Evolutionary conservation across 2,329 filamentous ascomycete species (phyloP).

Genomic region (Aureobasidium melanogenum): DNA sequence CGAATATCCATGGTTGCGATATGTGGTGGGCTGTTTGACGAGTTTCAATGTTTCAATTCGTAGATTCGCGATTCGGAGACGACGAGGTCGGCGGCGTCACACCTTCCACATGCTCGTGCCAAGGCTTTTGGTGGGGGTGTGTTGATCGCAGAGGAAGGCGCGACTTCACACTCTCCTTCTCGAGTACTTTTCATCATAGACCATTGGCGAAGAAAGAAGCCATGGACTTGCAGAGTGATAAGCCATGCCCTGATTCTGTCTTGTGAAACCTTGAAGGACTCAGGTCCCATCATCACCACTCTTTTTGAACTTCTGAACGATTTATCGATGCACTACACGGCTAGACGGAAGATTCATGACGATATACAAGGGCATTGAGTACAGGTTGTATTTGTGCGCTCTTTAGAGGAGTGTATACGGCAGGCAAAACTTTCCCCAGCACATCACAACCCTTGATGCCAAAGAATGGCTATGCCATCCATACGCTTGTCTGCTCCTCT

Average conservation of each 20-base stretch:
- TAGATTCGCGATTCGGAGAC: background rate
- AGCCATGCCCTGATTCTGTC: background rate
- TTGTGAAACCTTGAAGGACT: background rate
- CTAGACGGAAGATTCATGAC: too few relatives aligned
- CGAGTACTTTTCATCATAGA: background rate
- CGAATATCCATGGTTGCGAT: slow-evolving; percentile 72
- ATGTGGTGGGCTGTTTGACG: background rate
- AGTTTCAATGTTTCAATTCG: background rate
- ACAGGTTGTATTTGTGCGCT: too few relatives aligned
- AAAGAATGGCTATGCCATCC: too few relatives aligned
- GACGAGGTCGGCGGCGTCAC: background rate
- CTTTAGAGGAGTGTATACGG: too few relatives aligned
- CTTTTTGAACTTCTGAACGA: too few relatives aligned
- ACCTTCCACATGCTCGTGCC: background rate
- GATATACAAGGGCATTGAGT: too few relatives aligned
- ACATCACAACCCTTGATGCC: too few relatives aligned
- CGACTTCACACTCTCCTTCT: background rate
- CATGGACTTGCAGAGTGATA: background rate
- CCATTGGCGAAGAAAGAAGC: background rate
- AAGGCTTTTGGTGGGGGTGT: background rate
- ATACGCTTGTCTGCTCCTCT: too few relatives aligned
- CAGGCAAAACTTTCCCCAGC: too few relatives aligned
- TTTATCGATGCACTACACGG: too few relatives aligned
- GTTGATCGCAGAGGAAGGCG: background rate
- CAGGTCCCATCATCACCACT: too few relatives aligned